Conservation (phyloP, 2,329 filamentous ascomycete genomes). For the Chaetomium sp. region DNA sequence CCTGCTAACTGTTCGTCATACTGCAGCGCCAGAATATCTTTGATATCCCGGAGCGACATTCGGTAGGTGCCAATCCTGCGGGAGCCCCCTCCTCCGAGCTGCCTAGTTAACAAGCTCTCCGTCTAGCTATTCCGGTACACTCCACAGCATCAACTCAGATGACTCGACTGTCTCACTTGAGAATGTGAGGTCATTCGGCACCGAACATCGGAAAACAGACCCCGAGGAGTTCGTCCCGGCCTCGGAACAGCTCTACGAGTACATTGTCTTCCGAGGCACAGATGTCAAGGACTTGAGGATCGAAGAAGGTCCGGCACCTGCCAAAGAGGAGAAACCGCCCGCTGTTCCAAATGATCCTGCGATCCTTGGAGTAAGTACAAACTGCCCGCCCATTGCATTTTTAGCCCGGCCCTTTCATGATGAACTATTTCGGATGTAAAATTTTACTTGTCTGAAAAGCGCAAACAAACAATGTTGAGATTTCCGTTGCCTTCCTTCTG, state of each 20-base stretch:
- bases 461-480: slow-evolving; percentile 93
- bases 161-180: slow-evolving; percentile 95
- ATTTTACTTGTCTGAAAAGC: slow-evolving; percentile 77
- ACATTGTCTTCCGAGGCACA: slow-evolving; percentile 96
- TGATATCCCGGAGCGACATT: slow-evolving; percentile 97
- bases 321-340: slow-evolving; percentile 73
- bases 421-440: slow-evolving; percentile 98
- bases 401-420: slow-evolving; percentile 57
- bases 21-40: slow-evolving; percentile 79
- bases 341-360: slow-evolving; percentile 91
- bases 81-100: not conserved
- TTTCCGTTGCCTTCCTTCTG: slow-evolving; percentile 99
- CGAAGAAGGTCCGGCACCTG: slow-evolving; percentile 74
- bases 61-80: slow-evolving; percentile 61
- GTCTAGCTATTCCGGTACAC: slow-evolving; percentile 84
- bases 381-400: slow-evolving; percentile 37
- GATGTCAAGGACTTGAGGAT: slow-evolving; percentile 98
- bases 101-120: slow-evolving; percentile 38
- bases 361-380: slow-evolving; percentile 89
- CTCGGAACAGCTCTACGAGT: slow-evolving; percentile 91
- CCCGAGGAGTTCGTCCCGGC: slow-evolving; percentile 80
- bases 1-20: slow-evolving; percentile 18
- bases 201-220: slow-evolving; percentile 81
- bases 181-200: slow-evolving; percentile 92
- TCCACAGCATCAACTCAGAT: slow-evolving; percentile 98